Evolutionary conservation across 768 basidiomycete species (phyloP), one percentile per base, ranked within the genome.

Genomic region (Phylloporus sp.): DNA sequence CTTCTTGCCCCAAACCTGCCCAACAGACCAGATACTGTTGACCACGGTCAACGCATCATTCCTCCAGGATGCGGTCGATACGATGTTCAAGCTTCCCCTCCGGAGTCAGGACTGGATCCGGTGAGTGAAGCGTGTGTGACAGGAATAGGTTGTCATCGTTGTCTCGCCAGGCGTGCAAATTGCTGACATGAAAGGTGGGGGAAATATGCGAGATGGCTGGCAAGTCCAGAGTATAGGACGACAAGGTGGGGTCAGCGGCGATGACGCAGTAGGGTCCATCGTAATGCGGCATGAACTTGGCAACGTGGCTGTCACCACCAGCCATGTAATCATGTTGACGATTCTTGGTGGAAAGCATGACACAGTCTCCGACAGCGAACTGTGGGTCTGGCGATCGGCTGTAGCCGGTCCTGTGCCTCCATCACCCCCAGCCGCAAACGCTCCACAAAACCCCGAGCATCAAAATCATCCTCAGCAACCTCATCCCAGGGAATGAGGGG

Each of bases 401-500:
- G 27, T 6, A 43, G 27, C 16, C 18, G 5, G 41, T 43, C 41
- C 27, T 43, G 41, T 28, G 41, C 41, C 6, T 43, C 27, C 10
- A 28, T 4, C 2, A n/a, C 26, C 4, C 28, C 27, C 4, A 27
- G 13, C 24, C 8, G 7, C 5, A 42, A 2, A 0, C 8, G 24
- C 5, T 18, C 0, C 1, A 43, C 8, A n/a, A 43, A 28, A 0
- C 3, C n/a, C 16, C 8, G 27, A 0, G 27, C 27, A 3, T 43
- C 27, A 11, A 43, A 43, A 8, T 27, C 41, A 2, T 27, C 26
- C 0, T 18, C 8, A 3, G 2, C 41, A 2, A 5, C 6, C 0
- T 3, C 20, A 1, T 2, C 7, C 10, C 0, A 27, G 0, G 26
- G 16, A 0, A 27, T 10, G 0, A 42, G 15, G 0, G 26, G 15